Base-by-base conservation (phyloP, 169 alveolate genomes). In the Plasmodium knowlesi region DNA sequence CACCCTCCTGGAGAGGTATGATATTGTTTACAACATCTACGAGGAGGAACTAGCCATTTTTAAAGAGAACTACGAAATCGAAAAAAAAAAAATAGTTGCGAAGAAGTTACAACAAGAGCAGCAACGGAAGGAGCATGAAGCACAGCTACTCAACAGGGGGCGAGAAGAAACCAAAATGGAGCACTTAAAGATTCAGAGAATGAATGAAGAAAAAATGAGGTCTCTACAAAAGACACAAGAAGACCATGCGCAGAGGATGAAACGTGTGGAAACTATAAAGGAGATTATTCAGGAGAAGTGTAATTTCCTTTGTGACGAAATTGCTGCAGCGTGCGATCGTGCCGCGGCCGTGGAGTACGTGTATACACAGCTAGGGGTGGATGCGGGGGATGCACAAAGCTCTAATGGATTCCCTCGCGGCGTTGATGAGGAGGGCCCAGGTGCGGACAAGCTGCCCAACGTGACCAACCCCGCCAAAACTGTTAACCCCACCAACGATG, bases 41-140 rank as follows among this genome's bases (percentile, higher is more conserved):
- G 94, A 88, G 71, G 94, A 88, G 82, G 94, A 88, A 39, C 54
- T 88, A 9, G 53, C 90, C 1, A 73, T 88, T 14, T 88, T 88
- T 88, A 88, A 76, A 79, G 94, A 88, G 61, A 88, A 88, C 72
- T 88, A 73, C 71, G 94, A 88, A 88, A 88, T 88, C 28, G 89
- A 88, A 54, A 88, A 88, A 88, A 79, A 79, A 22, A 72, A 67
- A 9, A 78, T 25, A n/a, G 61, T 73, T 25, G 94, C 80, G 34
- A 61, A 88, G 9, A 88, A 37, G 61, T 79, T 88, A 72, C 50
- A 79, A 79, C 86, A 88, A 70, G 94, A 88, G 82, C 67, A 88
- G 19, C 54, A 78, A 39, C 80, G 50, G 71, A 78, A 88, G 71
- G 54, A 88, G 19, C n/a, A 61, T 67, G 94, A 88, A 88, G 32